Evolutionary conservation across 768 basidiomycete species (phyloP).

Genomic region (Termitomyces sp.): DNA sequence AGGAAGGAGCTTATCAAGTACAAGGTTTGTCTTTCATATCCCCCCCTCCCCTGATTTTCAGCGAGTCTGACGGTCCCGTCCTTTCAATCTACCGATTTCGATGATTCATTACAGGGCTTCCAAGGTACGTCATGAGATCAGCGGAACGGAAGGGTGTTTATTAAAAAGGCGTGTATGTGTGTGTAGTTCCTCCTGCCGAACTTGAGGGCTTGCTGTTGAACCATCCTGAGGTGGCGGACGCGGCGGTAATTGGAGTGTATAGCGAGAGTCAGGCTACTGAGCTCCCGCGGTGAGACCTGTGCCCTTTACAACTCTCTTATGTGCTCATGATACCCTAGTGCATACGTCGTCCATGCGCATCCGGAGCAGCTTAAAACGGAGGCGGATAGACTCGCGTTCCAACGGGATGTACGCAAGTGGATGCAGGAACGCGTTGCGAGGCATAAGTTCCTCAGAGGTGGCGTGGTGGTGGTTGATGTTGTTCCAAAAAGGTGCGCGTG

Average conservation of each 20-base stretch:
- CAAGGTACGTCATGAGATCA: slow-evolving; percentile 48
- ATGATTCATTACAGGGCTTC: slow-evolving; percentile 52
- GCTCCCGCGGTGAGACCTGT: slow-evolving; percentile 59
- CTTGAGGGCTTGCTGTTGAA: slow-evolving; percentile 74
- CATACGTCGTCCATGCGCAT: slow-evolving; percentile 57
- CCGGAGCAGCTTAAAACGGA: slow-evolving; percentile 34
- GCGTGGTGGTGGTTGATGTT: slow-evolving; percentile 57
- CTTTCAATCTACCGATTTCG: not conserved
- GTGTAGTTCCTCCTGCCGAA: slow-evolving; percentile 79
- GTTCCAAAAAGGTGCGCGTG: slow-evolving; percentile 65
- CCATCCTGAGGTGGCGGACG: slow-evolving; percentile 76
- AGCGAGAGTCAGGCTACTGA: slow-evolving; percentile 73
- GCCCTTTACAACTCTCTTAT: not conserved
- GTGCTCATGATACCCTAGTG: slow-evolving; percentile 34
- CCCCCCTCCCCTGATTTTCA: not conserved
- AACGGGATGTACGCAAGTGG: slow-evolving; percentile 60
- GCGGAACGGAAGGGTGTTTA: not conserved
- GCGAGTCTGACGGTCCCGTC: not conserved
- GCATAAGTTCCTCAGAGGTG: slow-evolving; percentile 81
- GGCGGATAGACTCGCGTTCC: slow-evolving; percentile 42
- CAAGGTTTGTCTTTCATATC: slow-evolving; percentile 38
- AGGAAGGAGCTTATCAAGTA: slow-evolving; percentile 78
- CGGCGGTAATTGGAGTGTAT: slow-evolving; percentile 77
- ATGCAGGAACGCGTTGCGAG: slow-evolving; percentile 63
- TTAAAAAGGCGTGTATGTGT: not conserved